Evolutionary conservation across 306 rosid species (phyloP).

Genomic region (Medicago lupulina): DNA sequence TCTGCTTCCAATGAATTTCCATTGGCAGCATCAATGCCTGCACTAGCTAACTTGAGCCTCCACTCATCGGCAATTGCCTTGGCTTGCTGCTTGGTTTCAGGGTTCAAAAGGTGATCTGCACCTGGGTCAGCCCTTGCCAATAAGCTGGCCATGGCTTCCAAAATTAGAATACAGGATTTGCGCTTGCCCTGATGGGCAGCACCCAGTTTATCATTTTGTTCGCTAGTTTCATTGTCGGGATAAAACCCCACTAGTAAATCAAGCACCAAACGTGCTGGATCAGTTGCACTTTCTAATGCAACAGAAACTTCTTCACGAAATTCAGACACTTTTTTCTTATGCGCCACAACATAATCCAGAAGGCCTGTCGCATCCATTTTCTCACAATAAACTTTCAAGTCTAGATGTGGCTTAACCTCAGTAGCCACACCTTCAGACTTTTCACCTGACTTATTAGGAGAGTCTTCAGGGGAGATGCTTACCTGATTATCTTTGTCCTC

Average conservation of each 20-base stretch:
- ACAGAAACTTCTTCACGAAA: slow-evolving; percentile 65
- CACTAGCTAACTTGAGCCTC: slow-evolving; percentile 76
- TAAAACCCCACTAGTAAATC: slow-evolving; percentile 83
- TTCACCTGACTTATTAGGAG: slow-evolving; percentile 61
- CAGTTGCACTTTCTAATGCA: slow-evolving; percentile 75
- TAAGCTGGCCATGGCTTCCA: slow-evolving; percentile 76
- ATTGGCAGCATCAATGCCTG: slow-evolving; percentile 82
- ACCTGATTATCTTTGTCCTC: slow-evolving; percentile 67
- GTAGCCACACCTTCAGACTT: slow-evolving; percentile 61
- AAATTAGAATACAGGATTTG: slow-evolving; percentile 62
- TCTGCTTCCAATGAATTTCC: slow-evolving; percentile 87
- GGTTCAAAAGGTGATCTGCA: slow-evolving; percentile 76
- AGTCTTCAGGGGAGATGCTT: slow-evolving; percentile 70
- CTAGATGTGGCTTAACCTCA: slow-evolving; percentile 69
- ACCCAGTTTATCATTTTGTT: slow-evolving; percentile 58
- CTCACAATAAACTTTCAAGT: slow-evolving; percentile 62
- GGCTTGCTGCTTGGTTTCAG: slow-evolving; percentile 89
- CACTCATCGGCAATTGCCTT: slow-evolving; percentile 92
- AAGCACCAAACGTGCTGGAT: slow-evolving; percentile 76
- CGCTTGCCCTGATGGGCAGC: slow-evolving; percentile 82
- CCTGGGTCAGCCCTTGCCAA: slow-evolving; percentile 77
- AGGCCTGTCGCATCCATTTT: slow-evolving; percentile 80
- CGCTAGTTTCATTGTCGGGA: slow-evolving; percentile 67
- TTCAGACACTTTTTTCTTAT: slow-evolving; percentile 52
- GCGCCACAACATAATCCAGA: slow-evolving; percentile 65